A percentile compares a stretch with the other conserved stretches of the same genome.
These are phyloP conservation scores for Nevesoporus exiguus DNA, from an alignment of 768 basidiomycete genomes.

Conservation along the genomic window DNA sequence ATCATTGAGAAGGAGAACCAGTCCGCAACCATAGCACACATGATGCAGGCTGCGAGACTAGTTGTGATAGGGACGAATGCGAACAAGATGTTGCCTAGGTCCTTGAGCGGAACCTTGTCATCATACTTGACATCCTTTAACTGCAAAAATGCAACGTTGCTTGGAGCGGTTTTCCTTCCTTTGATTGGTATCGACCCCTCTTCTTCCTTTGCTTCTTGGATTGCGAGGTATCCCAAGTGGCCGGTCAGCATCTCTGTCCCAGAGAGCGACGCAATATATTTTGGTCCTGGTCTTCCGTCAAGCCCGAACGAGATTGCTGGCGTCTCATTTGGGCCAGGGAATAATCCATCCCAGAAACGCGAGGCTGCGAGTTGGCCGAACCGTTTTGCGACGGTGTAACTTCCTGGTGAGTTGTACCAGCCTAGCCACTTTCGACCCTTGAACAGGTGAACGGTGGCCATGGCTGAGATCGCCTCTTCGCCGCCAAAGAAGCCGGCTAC, in stretches of 20 bases:
- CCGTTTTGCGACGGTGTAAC: conserved; percentile 32
- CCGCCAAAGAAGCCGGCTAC: conserved; percentile 38
- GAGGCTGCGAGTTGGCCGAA: conserved; percentile 30
- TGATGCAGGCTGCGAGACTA: conserved; percentile 11
- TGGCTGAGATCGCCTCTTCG: conserved; percentile 37
- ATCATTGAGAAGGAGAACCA: conserved; percentile 35
- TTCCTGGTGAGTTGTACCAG: conserved; percentile 38
- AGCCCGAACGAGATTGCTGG: conserved; percentile 29
- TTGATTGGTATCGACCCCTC: not conserved
- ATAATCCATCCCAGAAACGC: conserved; percentile 33
- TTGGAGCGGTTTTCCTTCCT: conserved; percentile 18
- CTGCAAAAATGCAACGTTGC: conserved; percentile 21
- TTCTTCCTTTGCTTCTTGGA: conserved; percentile 13
- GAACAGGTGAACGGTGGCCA: conserved; percentile 35
- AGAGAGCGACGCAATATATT: conserved; percentile 28
- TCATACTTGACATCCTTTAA: conserved; percentile 23
- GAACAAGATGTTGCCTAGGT: not conserved
- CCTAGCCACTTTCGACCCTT: conserved; percentile 32
- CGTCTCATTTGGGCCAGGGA: conserved; percentile 28
- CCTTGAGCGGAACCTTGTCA: not conserved
- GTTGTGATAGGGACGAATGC: not conserved
- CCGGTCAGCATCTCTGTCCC: conserved; percentile 27
- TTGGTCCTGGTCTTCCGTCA: conserved; percentile 28
- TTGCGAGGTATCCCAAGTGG: conserved; percentile 28
- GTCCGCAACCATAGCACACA: conserved; percentile 26